These are phyloP conservation scores for Rhodosporidiobolus odoratus DNA, from an alignment of 768 basidiomycete species.

Conservation along the genomic window DNA sequence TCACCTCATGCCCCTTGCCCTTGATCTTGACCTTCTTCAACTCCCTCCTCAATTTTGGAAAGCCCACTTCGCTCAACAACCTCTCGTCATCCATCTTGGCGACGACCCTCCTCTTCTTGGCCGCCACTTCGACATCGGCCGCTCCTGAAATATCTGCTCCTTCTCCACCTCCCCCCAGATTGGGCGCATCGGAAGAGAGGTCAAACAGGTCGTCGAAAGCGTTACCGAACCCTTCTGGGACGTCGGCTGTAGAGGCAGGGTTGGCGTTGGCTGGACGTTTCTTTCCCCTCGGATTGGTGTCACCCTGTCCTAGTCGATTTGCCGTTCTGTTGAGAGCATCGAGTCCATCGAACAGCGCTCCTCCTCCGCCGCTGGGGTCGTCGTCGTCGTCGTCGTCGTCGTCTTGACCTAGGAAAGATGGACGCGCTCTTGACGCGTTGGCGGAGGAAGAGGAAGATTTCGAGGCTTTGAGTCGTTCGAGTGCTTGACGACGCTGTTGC, in stretches of 20 bases:
- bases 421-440: neutral
- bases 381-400: constrained; percentile 30
- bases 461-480: constrained; percentile 15
- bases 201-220: constrained; percentile 28
- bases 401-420: constrained; percentile 37
- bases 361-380: no score
- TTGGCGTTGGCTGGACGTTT: neutral
- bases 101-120: constrained; percentile 52
- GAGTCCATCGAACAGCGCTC: constrained; percentile 21
- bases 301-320: constrained; percentile 42
- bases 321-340: constrained; percentile 1
- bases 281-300: constrained; percentile 41
- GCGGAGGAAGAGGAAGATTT: constrained; percentile 9
- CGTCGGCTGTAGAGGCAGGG: neutral
- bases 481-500: constrained; percentile 11
- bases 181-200: constrained; percentile 7
- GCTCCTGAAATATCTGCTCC: constrained; percentile 44
- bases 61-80: constrained; percentile 66
- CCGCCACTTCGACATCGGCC: constrained; percentile 46
- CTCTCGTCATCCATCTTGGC: constrained; percentile 60
- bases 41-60: constrained; percentile 70
- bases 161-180: constrained; percentile 16
- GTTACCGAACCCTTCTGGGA: constrained; percentile 3
- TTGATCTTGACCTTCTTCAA: constrained; percentile 71
- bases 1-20: constrained; percentile 89